Conservation (phyloP, 177 flowering plant genomes). For the Vitis hybrid region DNA sequence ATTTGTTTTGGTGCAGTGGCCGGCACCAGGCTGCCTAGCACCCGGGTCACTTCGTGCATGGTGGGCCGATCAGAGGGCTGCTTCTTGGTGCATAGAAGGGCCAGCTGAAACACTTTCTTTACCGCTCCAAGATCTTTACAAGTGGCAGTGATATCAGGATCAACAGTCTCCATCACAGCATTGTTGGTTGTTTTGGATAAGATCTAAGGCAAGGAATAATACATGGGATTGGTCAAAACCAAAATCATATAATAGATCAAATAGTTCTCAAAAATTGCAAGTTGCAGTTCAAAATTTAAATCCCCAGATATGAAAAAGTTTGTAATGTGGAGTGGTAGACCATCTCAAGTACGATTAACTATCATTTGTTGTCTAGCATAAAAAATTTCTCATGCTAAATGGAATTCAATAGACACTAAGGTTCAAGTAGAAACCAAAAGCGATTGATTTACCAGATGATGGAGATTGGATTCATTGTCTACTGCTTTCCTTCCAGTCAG, state of each 20-base stretch:
- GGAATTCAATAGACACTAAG: neutral
- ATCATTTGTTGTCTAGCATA: too few relatives aligned
- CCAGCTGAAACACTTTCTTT: constrained; percentile 91
- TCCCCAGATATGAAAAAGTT: too few relatives aligned
- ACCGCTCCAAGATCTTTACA: constrained; percentile 85
- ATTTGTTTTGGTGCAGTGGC: constrained; percentile 23
- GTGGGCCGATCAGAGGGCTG: constrained; percentile 89
- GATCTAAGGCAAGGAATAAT: constrained; percentile 37
- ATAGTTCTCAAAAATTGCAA: neutral
- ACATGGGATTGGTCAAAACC: neutral
- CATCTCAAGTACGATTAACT: too few relatives aligned
- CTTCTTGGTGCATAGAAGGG: constrained; percentile 83
- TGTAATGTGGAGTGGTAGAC: too few relatives aligned
- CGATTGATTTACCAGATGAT: constrained; percentile 57
- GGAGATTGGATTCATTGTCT: constrained; percentile 84
- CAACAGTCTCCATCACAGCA: constrained; percentile 91
- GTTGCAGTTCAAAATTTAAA: neutral
- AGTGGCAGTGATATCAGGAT: constrained; percentile 69
- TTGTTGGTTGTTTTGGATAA: constrained; percentile 81
- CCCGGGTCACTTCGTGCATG: constrained; percentile 92
- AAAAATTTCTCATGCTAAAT: neutral
- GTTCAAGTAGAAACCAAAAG: neutral
- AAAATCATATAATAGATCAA: neutral
- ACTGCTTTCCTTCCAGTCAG: constrained; percentile 90
- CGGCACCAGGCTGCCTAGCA: constrained; percentile 59